Evolutionary conservation across 225 moss, liverwort and hornwort genomes (phyloP), one percentile per base, ranked within the genome.

Genomic region (Pseudisothecium myosuroides): DNA sequence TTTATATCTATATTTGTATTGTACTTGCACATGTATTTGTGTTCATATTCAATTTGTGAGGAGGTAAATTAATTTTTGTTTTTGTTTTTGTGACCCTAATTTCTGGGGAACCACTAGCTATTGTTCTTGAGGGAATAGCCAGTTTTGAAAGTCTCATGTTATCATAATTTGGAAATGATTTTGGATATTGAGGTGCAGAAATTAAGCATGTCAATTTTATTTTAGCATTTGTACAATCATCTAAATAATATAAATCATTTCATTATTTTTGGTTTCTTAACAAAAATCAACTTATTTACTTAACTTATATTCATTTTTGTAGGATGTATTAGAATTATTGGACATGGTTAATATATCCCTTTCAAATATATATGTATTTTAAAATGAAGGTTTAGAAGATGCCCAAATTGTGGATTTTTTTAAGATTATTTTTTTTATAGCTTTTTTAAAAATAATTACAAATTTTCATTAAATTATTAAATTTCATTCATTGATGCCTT

Each of bases 41-140:
- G 6, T 29, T 45, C 10, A 45, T 45, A 45, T 74, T 45, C 0
- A 5, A 29, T 47, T 24, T 14, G 23, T 37, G 5, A 19, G 5
- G 15, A 3, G 2, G 9, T 13, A 7, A 14, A 72, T 41, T 26
- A 27, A 2, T 41, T 26, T 1, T 5, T 24, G 7, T 26, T 66
- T 43, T 15, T 0, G 0, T 16, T 27, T 72, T 41, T 1, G 0
- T 71, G 5, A 6, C 9, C 9, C 2, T n/a, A 24, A 17, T 17
- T 75, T 75, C 8, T 0, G 1, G 2, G 1, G 8, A 74, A 12
- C 8, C 12, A 76, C 3, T 7, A 2, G 3, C 1, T 34, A 8
- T 5, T 50, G 0, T 50, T 50, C 32, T 32, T 26, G 24, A 71
- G 0, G 2, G 23, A 39, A 71, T 39, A 71, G 4, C 14, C 14